Conservation (phyloP, 1,284 basidiomycete genomes). For the Sporisorium scitamineum region DNA sequence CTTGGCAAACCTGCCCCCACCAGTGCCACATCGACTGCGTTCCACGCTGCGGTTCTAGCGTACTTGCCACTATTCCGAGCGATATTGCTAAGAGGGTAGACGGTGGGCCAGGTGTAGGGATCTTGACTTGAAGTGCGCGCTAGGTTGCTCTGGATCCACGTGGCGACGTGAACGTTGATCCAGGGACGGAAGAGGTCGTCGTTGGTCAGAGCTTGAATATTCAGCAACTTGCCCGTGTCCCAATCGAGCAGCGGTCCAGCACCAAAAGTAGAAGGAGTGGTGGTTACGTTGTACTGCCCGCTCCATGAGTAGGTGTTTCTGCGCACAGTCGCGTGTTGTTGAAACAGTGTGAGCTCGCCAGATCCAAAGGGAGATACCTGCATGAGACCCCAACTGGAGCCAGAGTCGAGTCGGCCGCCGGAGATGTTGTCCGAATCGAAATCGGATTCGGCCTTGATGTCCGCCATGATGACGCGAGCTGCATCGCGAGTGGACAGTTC, state of each 20-base stretch:
- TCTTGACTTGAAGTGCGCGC: conserved; percentile 60
- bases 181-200: conserved; percentile 63
- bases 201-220: conserved; percentile 35
- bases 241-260: conserved; percentile 58
- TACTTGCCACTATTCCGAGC: conserved; percentile 9
- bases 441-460: conserved; percentile 67
- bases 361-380: conserved; percentile 60
- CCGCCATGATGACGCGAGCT: conserved; percentile 59
- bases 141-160: conserved; percentile 65
- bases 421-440: conserved; percentile 46
- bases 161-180: conserved; percentile 66
- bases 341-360: conserved; percentile 55
- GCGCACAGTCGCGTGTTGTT: conserved; percentile 42
- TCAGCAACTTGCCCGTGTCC: conserved; percentile 49
- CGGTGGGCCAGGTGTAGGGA: conserved; percentile 55
- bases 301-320: conserved; percentile 57
- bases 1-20: conserved; percentile 22
- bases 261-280: conserved; percentile 12
- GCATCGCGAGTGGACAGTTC: conserved; percentile 60
- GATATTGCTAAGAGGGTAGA: conserved; percentile 29
- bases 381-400: conserved; percentile 60
- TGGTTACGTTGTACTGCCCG: conserved; percentile 27
- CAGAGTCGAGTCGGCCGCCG: conserved; percentile 59
- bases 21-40: conserved; percentile 12
- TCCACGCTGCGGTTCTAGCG: conserved; percentile 8